phyloP scores from a whole-genome alignment of 768 basidiomycete species.

The Boletales sp. region DNA sequence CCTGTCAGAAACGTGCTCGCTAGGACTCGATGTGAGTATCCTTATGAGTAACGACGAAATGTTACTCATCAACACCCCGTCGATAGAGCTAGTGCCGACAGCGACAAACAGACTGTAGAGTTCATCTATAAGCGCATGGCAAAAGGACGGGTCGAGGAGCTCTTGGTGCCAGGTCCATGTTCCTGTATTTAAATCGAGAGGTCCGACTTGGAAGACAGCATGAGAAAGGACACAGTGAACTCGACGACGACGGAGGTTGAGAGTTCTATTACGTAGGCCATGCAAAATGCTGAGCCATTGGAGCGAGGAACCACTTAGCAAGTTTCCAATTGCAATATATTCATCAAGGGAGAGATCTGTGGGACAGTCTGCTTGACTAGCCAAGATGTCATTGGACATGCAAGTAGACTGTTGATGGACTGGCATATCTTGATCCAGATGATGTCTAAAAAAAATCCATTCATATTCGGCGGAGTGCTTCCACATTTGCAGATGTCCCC shows the following conservation, averaged over 20 bases:
- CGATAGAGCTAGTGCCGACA: slow-evolving; percentile 34
- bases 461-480: no score
- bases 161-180: slow-evolving; percentile 37
- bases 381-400: slow-evolving; percentile 38
- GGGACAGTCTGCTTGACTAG: slow-evolving; percentile 37
- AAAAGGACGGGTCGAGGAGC: slow-evolving; percentile 30
- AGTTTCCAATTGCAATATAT: slow-evolving; percentile 18
- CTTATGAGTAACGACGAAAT: slow-evolving; percentile 30
- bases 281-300: slow-evolving; percentile 48
- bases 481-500: no score
- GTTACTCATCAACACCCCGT: slow-evolving; percentile 25
- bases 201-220: slow-evolving; percentile 15
- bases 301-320: slow-evolving; percentile 32
- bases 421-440: no score
- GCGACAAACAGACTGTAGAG: slow-evolving; percentile 28
- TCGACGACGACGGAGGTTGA: slow-evolving; percentile 35
- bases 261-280: slow-evolving; percentile 31
- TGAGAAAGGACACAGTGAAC: slow-evolving; percentile 40
- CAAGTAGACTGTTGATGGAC: slow-evolving; percentile 3
- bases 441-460: no score
- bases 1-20: slow-evolving; percentile 5
- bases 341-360: slow-evolving; percentile 38
- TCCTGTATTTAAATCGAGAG: slow-evolving; percentile 23
- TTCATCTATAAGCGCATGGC: slow-evolving; percentile 29
- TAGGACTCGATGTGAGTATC: slow-evolving; percentile 24